A percentile compares a stretch with the other conserved stretches of the same genome.
phyloP scores from a whole-genome alignment of 1,284 basidiomycete species.

The Cutaneotrichosporon arboriforme region DNA sequence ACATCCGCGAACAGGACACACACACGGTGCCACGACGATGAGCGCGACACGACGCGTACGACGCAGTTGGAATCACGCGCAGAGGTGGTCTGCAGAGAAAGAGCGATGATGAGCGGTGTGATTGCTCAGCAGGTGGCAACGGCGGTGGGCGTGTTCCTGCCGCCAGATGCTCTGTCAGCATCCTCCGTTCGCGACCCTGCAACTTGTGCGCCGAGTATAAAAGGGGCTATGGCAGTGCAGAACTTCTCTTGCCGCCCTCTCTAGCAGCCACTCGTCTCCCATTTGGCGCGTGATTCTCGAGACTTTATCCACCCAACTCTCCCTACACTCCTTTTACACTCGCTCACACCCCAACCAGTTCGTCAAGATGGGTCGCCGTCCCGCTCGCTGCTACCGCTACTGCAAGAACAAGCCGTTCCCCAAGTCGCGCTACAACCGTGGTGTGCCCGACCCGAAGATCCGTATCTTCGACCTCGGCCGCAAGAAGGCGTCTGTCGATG shows the following conservation, averaged over 20 bases:
- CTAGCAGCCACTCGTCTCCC: too few species aligned
- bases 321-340: background rate
- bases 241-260: background rate
- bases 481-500: slow-evolving; percentile 91
- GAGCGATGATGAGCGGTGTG: background rate
- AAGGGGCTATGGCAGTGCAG: background rate
- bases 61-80: background rate
- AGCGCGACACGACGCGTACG: background rate
- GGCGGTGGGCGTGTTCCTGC: background rate
- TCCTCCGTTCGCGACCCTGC: too few species aligned
- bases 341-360: slow-evolving; percentile 12
- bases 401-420: slow-evolving; percentile 92
- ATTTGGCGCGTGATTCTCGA: too few species aligned
- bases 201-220: background rate
- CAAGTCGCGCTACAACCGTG: slow-evolving; percentile 95
- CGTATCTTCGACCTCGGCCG: slow-evolving; percentile 91
- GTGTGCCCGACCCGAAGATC: slow-evolving; percentile 95
- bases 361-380: slow-evolving; percentile 82
- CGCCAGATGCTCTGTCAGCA: background rate
- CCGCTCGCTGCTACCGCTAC: slow-evolving; percentile 93
- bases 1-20: background rate
- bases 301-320: background rate
- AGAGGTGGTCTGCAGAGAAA: background rate
- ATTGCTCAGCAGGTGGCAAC: slow-evolving; percentile 3
- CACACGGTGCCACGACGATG: background rate